phyloP scores from a whole-genome alignment of 176 grass and related monocot species.

The Musa beccarii region DNA sequence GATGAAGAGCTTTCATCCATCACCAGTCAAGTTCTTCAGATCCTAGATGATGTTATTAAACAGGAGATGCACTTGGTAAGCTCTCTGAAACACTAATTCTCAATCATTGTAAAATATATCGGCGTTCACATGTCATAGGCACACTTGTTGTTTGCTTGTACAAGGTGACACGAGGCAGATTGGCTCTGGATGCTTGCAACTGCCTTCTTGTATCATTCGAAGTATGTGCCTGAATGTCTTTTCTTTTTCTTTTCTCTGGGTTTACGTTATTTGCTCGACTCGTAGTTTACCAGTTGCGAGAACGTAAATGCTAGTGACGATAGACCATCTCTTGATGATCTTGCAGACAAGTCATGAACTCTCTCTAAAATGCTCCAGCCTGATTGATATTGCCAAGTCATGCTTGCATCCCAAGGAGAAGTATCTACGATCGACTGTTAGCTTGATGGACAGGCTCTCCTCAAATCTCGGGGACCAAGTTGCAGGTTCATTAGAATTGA shows the following conservation, averaged over 20 bases:
- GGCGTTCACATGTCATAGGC: background rate
- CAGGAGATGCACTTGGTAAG: conserved; percentile 11
- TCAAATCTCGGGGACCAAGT: background rate
- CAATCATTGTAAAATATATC: background rate
- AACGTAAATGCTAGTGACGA: too few relatives aligned
- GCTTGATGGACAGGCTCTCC: background rate
- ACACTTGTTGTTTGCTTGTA: background rate
- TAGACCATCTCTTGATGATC: background rate
- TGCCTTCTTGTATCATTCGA: conserved; percentile 11
- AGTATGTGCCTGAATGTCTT: background rate
- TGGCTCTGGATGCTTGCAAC: conserved; percentile 16
- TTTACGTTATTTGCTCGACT: too few relatives aligned
- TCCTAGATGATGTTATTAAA: conserved; percentile 9
- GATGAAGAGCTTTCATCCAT: conserved; percentile 15
- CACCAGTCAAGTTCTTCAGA: conserved; percentile 7
- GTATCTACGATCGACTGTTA: conserved; percentile 12
- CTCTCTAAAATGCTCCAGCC: conserved; percentile 6
- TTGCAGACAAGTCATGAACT: conserved; percentile 5
- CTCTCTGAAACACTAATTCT: background rate
- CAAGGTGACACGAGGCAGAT: conserved; percentile 8
- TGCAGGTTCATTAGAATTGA: background rate
- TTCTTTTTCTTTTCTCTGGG: too few relatives aligned
- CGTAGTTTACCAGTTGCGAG: too few relatives aligned
- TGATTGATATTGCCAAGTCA: conserved; percentile 3
- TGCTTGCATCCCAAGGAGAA: conserved; percentile 7